Evolutionary conservation across 495 filamentous ascomycete species (phyloP).

Genomic region (Clavariopsis aquatica): DNA sequence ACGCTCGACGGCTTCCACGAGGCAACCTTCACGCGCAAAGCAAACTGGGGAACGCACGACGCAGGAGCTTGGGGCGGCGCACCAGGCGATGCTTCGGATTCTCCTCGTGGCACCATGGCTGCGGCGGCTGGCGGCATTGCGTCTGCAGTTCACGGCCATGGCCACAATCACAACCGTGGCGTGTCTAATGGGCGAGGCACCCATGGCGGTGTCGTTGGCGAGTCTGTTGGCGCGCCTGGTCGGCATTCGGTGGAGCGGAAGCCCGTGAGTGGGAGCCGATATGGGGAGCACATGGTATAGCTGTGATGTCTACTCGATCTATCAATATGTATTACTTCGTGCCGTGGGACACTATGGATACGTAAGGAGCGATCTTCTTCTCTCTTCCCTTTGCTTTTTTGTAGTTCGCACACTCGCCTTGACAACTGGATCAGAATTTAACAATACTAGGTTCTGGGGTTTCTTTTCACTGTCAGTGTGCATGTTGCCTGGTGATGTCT

Average conservation of each 20-base stretch:
- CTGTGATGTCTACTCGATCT: too few species aligned
- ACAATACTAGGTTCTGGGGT: background rate
- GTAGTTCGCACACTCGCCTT: background rate
- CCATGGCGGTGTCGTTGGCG: constrained; percentile 27
- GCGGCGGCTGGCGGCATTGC: constrained; percentile 15
- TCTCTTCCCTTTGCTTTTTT: too few species aligned
- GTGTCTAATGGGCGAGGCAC: constrained; percentile 27
- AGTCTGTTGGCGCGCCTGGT: background rate
- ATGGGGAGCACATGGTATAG: constrained; percentile 31
- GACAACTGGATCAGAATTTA: background rate
- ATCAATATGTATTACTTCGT: too few species aligned
- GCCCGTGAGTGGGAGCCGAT: constrained; percentile 17
- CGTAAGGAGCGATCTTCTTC: too few species aligned
- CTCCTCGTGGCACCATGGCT: constrained; percentile 29
- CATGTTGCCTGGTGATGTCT: background rate
- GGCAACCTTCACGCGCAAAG: constrained; percentile 33
- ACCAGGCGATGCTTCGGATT: constrained; percentile 27
- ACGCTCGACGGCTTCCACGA: constrained; percentile 34
- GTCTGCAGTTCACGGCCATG: constrained; percentile 5
- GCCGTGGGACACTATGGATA: too few species aligned
- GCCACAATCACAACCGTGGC: background rate
- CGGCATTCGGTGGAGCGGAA: constrained; percentile 23
- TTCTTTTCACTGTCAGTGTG: background rate
- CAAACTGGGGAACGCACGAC: constrained; percentile 34
- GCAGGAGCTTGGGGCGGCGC: constrained; percentile 34